Percentiles rank a stretch among this genome's conserved stretches.
Conservation (phyloP, 2,329 filamentous ascomycete species). For the Cercospora citrullina region DNA sequence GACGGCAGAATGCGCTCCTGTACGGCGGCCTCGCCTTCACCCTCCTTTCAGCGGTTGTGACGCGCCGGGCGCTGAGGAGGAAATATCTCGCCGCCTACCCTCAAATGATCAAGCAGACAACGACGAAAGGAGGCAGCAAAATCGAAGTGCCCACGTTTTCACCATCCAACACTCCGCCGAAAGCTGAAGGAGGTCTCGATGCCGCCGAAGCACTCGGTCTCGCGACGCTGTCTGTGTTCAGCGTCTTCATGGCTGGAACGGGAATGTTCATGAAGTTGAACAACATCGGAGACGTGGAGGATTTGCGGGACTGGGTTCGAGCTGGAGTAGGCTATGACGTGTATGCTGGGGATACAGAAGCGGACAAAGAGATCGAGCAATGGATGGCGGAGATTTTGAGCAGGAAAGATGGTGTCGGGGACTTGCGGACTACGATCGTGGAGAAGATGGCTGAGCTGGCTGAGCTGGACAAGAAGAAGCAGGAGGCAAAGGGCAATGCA, state of each 20-base stretch:
- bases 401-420: constrained; percentile 47
- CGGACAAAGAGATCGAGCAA: constrained; percentile 56
- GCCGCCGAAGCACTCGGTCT: constrained; percentile 81
- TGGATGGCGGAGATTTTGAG: constrained; percentile 53
- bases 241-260: constrained; percentile 69
- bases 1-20: constrained; percentile 55
- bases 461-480: constrained; percentile 31
- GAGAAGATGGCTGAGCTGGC: constrained; percentile 36
- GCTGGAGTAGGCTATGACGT: constrained; percentile 60
- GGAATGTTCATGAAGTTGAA: constrained; percentile 76
- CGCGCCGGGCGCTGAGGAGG: constrained; percentile 65
- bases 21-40: constrained; percentile 75
- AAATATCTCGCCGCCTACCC: constrained; percentile 64
- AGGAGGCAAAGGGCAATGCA: constrained; percentile 5
- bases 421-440: constrained; percentile 33
- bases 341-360: constrained; percentile 54
- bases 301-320: constrained; percentile 61
- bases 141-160: constrained; percentile 24
- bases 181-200: constrained; percentile 61
- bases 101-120: constrained; percentile 15
- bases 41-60: constrained; percentile 66
- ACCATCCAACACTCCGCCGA: constrained; percentile 21
- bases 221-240: constrained; percentile 81
- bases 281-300: constrained; percentile 60
- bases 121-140: constrained; percentile 5